phyloP scores from a whole-genome alignment of 2,329 filamentous ascomycete genomes.

The Hymenoscyphus linearis region DNA sequence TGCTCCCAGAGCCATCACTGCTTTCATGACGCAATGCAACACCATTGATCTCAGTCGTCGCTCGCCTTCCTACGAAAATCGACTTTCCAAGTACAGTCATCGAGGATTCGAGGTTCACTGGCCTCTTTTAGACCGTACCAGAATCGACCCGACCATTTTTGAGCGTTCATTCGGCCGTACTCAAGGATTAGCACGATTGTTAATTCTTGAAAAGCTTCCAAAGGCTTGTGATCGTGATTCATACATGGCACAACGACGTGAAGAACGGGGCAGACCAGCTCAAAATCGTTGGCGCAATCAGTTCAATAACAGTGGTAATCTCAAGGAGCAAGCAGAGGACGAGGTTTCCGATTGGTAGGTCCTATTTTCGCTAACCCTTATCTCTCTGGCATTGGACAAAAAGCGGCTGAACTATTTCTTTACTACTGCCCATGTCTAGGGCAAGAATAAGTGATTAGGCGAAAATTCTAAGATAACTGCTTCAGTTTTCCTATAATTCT shows the following conservation, averaged over 20 bases:
- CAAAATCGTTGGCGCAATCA: constrained; percentile 40
- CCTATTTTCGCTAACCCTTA: too few species aligned
- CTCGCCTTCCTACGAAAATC: constrained; percentile 82
- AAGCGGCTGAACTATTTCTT: too few species aligned
- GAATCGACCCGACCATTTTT: constrained; percentile 79
- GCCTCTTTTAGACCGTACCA: constrained; percentile 66
- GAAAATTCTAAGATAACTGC: too few species aligned
- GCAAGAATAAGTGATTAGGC: too few species aligned
- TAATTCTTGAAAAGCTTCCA: constrained; percentile 75
- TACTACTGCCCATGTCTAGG: too few species aligned
- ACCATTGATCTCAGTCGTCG: constrained; percentile 72
- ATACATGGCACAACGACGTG: constrained; percentile 65
- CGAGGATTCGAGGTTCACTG: constrained; percentile 82
- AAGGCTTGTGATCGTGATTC: constrained; percentile 60
- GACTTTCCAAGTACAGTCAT: constrained; percentile 79
- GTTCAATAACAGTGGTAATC: constrained; percentile 55
- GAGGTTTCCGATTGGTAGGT: constrained; percentile 72
- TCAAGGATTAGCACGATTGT: constrained; percentile 69
- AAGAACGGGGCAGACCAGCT: constrained; percentile 65
- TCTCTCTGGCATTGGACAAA: too few species aligned
- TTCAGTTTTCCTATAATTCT: too few species aligned
- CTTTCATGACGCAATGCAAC: constrained; percentile 79
- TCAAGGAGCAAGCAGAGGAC: constrained; percentile 73
- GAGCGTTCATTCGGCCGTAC: constrained; percentile 74
- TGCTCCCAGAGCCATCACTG: constrained; percentile 68